phyloP scores from a whole-genome alignment of 441 rosid genomes.

The Brassica hybrid region DNA sequence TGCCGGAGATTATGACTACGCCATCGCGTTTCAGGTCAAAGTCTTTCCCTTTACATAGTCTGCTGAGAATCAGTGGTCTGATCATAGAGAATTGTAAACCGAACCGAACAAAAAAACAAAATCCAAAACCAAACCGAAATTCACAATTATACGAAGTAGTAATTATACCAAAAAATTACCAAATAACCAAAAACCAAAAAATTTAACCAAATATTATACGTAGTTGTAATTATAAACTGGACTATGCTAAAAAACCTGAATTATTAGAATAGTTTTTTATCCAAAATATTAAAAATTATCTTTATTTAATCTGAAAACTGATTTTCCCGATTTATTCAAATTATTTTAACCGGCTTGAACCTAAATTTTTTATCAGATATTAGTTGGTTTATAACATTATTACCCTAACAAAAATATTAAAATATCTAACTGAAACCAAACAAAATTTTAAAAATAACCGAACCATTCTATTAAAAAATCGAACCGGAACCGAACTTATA shows the following conservation, averaged over 20 bases:
- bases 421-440: too few relatives aligned
- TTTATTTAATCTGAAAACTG: too few relatives aligned
- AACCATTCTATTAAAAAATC: too few relatives aligned
- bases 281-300: too few relatives aligned
- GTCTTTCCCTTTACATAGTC: neutral
- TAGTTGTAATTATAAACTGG: neutral
- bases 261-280: too few relatives aligned
- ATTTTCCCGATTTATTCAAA: neutral
- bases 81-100: neutral
- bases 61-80: neutral
- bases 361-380: neutral
- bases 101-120: neutral
- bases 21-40: conserved; percentile 88
- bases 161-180: too few relatives aligned
- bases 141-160: neutral
- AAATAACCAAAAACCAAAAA: too few relatives aligned
- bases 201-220: neutral
- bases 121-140: neutral
- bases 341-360: too few relatives aligned
- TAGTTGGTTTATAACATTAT: too few relatives aligned
- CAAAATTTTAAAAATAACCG: too few relatives aligned
- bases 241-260: neutral
- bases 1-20: conserved; percentile 92
- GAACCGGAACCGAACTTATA: neutral
- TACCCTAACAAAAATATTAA: too few relatives aligned